Conservation (phyloP, 2,329 filamentous ascomycete species). For the Aspergillus hortae region DNA sequence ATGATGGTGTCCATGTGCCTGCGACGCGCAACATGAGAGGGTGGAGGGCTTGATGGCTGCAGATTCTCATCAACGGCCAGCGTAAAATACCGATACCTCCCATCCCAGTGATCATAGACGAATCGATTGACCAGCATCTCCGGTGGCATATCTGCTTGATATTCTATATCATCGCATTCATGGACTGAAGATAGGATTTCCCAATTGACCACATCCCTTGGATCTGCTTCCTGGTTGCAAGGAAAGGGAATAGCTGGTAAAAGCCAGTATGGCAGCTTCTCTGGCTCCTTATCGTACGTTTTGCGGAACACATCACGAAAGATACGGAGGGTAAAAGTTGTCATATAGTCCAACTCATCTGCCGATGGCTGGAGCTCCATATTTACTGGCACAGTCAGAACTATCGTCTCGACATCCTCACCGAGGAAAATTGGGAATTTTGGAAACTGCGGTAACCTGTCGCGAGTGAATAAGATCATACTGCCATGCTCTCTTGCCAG, state of each 20-base stretch:
- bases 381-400: slow-evolving; percentile 49
- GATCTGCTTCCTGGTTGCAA: slow-evolving; percentile 15
- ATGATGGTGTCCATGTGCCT: slow-evolving; percentile 63
- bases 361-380: slow-evolving; percentile 33
- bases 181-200: slow-evolving; percentile 32
- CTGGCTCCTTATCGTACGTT: slow-evolving; percentile 60
- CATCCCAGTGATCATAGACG: slow-evolving; percentile 55
- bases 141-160: slow-evolving; percentile 41
- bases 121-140: slow-evolving; percentile 48
- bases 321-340: slow-evolving; percentile 68
- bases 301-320: slow-evolving; percentile 91
- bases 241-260: slow-evolving; percentile 57
- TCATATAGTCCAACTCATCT: slow-evolving; percentile 54
- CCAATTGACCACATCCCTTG: slow-evolving; percentile 44
- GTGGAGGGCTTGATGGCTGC: slow-evolving; percentile 32
- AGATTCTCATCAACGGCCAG: slow-evolving; percentile 28
- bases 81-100: slow-evolving; percentile 57
- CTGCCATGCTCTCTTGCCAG: slow-evolving; percentile 60
- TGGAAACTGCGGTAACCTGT: slow-evolving; percentile 61
- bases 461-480: slow-evolving; percentile 68
- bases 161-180: slow-evolving; percentile 41
- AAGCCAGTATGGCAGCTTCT: slow-evolving; percentile 78
- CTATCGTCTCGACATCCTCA: slow-evolving; percentile 56
- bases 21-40: slow-evolving; percentile 29
- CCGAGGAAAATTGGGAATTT: slow-evolving; percentile 71